Conservation (phyloP, 305 asterid genomes). For the Fraxinus angustifolia region DNA sequence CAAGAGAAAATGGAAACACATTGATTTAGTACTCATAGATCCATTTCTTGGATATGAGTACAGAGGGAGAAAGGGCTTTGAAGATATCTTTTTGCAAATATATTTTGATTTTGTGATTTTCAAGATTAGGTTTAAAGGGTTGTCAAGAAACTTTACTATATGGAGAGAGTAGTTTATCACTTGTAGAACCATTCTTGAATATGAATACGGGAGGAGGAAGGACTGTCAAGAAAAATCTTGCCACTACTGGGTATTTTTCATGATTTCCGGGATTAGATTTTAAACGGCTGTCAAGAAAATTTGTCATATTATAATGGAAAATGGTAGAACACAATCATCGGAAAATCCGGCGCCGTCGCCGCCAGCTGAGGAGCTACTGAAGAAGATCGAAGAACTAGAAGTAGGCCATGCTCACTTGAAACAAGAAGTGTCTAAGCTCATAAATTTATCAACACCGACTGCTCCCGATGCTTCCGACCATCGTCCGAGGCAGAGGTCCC, state of each 20-base stretch:
- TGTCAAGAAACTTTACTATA: neutral
- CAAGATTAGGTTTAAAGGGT: neutral
- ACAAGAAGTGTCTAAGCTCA: conserved; percentile 72
- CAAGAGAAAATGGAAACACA: neutral
- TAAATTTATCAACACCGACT: conserved; percentile 39
- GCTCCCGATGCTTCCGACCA: conserved; percentile 31
- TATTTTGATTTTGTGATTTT: neutral
- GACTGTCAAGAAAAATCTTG: neutral
- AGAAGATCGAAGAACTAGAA: conserved; percentile 85
- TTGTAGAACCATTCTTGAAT: neutral
- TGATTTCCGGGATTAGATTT: neutral
- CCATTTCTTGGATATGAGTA: neutral
- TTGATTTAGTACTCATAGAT: neutral
- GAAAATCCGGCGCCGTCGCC: conserved; percentile 29
- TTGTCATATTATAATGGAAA: conserved; percentile 26
- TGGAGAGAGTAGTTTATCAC: neutral
- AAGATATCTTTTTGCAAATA: neutral
- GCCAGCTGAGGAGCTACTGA: conserved; percentile 74
- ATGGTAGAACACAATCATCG: conserved; percentile 14
- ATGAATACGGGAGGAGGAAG: neutral
- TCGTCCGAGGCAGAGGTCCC: conserved; percentile 60
- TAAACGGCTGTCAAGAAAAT: neutral
- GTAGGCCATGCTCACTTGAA: conserved; percentile 75
- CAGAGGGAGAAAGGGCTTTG: neutral
- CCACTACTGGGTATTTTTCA: neutral